Conservation (phyloP, 352 stramenopile genomes). For the Globisporangium mamillatum region DNA sequence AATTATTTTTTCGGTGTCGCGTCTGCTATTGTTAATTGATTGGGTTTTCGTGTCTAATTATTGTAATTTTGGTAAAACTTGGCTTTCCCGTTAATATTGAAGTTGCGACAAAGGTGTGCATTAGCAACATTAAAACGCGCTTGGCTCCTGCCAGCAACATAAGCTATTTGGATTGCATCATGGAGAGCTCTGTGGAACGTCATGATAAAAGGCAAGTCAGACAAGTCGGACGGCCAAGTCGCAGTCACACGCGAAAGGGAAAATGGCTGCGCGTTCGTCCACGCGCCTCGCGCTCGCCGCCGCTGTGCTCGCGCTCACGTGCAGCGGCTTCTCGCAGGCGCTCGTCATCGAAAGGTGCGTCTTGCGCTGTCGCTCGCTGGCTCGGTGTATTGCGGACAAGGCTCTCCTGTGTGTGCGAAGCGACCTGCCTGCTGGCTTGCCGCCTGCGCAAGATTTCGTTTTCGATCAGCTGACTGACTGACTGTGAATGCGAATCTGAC, state of each 20-base stretch:
- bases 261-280: slow-evolving; percentile 6
- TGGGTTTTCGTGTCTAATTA: neutral
- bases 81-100: neutral
- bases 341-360: slow-evolving; percentile 53
- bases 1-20: neutral
- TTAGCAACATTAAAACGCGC: neutral
- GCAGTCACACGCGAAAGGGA: neutral
- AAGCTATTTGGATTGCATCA: neutral
- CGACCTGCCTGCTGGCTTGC: too few relatives aligned
- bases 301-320: slow-evolving; percentile 20
- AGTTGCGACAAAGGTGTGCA: neutral
- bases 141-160: neutral
- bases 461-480: slow-evolving; percentile 4
- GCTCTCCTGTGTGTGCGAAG: neutral
- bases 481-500: neutral
- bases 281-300: slow-evolving; percentile 8
- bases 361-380: too few relatives aligned
- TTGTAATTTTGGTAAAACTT: neutral
- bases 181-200: neutral
- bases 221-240: neutral
- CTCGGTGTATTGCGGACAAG: too few relatives aligned
- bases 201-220: slow-evolving; percentile 1
- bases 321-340: slow-evolving; percentile 15
- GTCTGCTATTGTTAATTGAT: neutral
- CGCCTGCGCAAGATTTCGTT: neutral